phyloP scores from a whole-genome alignment of 2,329 filamentous ascomycete genomes.

The Hypoxylon rubiginosum region DNA sequence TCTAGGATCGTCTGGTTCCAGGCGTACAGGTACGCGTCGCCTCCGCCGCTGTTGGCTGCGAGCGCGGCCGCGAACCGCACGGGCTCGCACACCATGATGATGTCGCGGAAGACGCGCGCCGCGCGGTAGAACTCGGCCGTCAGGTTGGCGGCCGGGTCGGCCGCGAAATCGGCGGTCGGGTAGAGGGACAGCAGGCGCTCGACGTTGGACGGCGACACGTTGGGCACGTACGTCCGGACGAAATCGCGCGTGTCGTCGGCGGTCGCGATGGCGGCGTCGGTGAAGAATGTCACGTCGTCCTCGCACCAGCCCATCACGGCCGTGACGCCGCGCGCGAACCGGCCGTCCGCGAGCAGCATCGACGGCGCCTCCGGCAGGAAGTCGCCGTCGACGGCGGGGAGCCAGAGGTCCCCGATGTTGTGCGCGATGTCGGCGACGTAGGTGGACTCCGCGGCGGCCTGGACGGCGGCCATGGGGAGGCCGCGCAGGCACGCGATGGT shows the following conservation, averaged over 20 bases:
- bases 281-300: constrained; percentile 61
- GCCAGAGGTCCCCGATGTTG: constrained; percentile 67
- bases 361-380: constrained; percentile 62
- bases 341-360: constrained; percentile 55
- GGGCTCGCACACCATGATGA: constrained; percentile 64
- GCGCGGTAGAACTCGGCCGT: constrained; percentile 64
- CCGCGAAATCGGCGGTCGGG: constrained; percentile 61
- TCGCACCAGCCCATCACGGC: constrained; percentile 61
- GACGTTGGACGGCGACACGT: constrained; percentile 53
- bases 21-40: constrained; percentile 62
- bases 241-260: constrained; percentile 56
- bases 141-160: constrained; percentile 55
- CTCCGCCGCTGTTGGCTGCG: constrained; percentile 53
- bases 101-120: constrained; percentile 64
- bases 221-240: constrained; percentile 56
- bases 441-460: constrained; percentile 60
- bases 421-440: constrained; percentile 56
- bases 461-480: constrained; percentile 58
- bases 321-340: constrained; percentile 58
- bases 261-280: constrained; percentile 56
- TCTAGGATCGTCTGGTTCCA: constrained; percentile 69
- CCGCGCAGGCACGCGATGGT: constrained; percentile 62
- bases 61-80: constrained; percentile 58
- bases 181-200: constrained; percentile 63
- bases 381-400: constrained; percentile 63